Percentiles rank a stretch among this genome's conserved stretches.
These are phyloP conservation scores for Clonostachys rosea DNA, from an alignment of 2,329 filamentous ascomycete species.

Conservation along the genomic window DNA sequence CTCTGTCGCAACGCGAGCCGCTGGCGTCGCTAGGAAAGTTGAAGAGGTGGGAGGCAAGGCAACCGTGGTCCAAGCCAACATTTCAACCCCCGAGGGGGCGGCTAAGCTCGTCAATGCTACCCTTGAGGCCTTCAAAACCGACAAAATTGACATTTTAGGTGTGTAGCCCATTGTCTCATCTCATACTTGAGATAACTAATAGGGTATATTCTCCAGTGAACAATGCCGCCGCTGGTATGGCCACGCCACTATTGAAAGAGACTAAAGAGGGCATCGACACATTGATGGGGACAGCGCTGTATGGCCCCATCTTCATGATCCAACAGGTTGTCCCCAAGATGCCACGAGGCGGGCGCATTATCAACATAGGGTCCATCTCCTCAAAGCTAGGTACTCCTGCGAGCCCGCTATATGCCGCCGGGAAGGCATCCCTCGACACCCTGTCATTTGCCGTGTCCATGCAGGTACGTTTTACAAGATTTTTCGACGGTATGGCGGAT, in stretches of 20 bases:
- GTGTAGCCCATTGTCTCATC: not conserved
- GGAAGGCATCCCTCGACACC: slow-evolving; percentile 25
- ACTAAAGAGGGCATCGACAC: slow-evolving; percentile 16
- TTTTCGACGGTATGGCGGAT: no score
- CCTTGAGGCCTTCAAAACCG: slow-evolving; percentile 20
- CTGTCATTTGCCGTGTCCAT: slow-evolving; percentile 23
- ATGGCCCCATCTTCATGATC: slow-evolving; percentile 23
- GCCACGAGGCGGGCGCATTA: slow-evolving; percentile 18
- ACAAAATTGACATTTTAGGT: slow-evolving; percentile 36
- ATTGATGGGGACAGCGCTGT: slow-evolving; percentile 23
- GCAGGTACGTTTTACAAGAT: slow-evolving; percentile 14
- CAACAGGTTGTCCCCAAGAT: slow-evolving; percentile 27
- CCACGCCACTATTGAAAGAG: slow-evolving; percentile 7
- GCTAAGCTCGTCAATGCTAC: slow-evolving; percentile 24
- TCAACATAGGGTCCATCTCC: slow-evolving; percentile 13
- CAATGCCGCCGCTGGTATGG: slow-evolving; percentile 22
- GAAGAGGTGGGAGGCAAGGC: slow-evolving; percentile 16
- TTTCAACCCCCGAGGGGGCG: slow-evolving; percentile 22
- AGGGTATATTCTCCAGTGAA: slow-evolving; percentile 20
- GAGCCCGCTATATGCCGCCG: slow-evolving; percentile 10
- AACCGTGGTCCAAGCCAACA: slow-evolving; percentile 22
- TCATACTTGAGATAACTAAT: not conserved
- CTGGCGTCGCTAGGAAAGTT: slow-evolving; percentile 11
- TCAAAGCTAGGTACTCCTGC: slow-evolving; percentile 8
- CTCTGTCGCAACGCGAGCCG: slow-evolving; percentile 17